Evolutionary conservation across 306 rosid species (phyloP), one percentile per base, ranked within the genome.

Genomic region (Pyrus communis): DNA sequence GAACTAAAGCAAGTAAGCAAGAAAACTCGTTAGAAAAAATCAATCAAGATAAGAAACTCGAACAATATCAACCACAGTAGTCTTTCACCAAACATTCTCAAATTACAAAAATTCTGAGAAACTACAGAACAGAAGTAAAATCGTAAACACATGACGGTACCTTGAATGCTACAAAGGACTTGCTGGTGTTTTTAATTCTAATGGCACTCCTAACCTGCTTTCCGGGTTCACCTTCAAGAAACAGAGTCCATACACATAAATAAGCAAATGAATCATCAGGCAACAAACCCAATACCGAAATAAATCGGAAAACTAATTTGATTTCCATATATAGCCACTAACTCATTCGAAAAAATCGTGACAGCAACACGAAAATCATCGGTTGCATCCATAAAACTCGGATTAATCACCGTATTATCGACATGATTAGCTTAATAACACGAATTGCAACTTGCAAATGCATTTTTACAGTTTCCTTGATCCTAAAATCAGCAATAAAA

Each of bases 201-300:
- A 96, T 86, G 64, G 99, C 99, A 85, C 99, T 96, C 87, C 93
- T 82, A 54, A 85, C 99, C 89, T 96, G 99, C 84, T 92, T 96
- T 25, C 98, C 98, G 3, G 97, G 97, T 78, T 92, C 98, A 84
- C 90, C 99, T 96, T 70, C 88, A 92, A 79, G 35, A 81, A 13
- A 59, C 67, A 69, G 43, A 74, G 46, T 15, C 9, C 33, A 42
- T 25, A 67, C 51, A 63, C 28, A 69, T 76, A 75, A 19, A 59
- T 61, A 57, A 46, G 7, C 43, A 59, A 43, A 79, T 31, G 17
- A 80, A 71, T 38, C 66, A 61, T 38, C 35, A 30, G 11, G 61
- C 22, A 69, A 19, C 12, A 52, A 71, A 49, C 55, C 21, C 55
- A 15, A 15, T 15, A 49, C 13, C 11, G 7, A 35, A 40, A 58